Conservation (phyloP, 345 rosid species). For the Murraya paniculata region DNA sequence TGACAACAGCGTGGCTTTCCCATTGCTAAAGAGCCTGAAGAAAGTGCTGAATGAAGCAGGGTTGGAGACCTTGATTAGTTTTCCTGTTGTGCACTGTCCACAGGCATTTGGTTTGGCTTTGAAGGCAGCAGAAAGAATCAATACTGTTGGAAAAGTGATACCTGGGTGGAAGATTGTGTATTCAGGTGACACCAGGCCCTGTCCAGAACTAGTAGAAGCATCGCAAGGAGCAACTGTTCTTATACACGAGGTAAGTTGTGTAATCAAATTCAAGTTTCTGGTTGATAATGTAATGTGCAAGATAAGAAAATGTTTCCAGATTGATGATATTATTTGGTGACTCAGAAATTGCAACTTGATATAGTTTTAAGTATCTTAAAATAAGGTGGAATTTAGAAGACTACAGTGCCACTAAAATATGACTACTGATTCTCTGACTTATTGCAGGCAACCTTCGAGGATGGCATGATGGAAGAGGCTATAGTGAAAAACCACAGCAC, state of each 20-base stretch:
- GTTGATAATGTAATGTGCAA: background rate
- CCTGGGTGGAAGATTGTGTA: conserved; percentile 96
- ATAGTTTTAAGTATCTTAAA: background rate
- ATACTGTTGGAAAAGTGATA: conserved; percentile 58
- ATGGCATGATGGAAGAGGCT: conserved; percentile 83
- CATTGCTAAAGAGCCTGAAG: conserved; percentile 50
- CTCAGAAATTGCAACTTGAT: background rate
- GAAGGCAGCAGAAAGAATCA: conserved; percentile 68
- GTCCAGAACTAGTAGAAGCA: conserved; percentile 68
- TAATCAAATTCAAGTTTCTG: background rate
- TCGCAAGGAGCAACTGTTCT: conserved; percentile 81
- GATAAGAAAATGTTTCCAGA: background rate
- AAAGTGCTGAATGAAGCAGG: conserved; percentile 60
- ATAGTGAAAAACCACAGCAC: conserved; percentile 93
- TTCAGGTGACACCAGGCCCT: conserved; percentile 96
- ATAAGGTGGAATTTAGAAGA: background rate
- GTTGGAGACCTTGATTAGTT: conserved; percentile 63
- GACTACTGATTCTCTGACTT: background rate
- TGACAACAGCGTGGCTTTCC: conserved; percentile 40
- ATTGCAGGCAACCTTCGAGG: conserved; percentile 91
- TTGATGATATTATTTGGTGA: background rate
- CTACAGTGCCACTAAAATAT: background rate
- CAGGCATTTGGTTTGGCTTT: conserved; percentile 78
- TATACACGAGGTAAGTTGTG: conserved; percentile 72
- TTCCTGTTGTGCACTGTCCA: conserved; percentile 95